Percentiles rank a stretch among this genome's conserved stretches.
Evolutionary conservation across 2,329 filamentous ascomycete genomes (phyloP).

Genomic region (Venturia oleaginea): DNA sequence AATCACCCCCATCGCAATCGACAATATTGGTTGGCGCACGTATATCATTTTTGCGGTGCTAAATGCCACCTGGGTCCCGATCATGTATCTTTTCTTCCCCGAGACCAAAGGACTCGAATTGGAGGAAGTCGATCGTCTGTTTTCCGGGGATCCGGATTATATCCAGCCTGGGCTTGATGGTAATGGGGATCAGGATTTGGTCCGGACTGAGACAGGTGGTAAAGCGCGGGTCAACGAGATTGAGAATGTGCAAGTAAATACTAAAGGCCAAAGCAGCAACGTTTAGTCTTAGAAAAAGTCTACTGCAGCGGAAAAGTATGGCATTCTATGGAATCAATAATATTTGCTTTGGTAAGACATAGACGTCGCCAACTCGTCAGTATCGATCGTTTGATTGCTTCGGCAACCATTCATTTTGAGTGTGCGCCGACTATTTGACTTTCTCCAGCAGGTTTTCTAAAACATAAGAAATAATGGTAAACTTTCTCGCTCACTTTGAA

Average conservation of each 20-base stretch:
- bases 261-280: neutral
- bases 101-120: slow-evolving; percentile 37
- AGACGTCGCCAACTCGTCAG: too few species aligned
- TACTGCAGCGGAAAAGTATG: too few species aligned
- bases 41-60: slow-evolving; percentile 27
- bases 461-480: too few species aligned
- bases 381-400: too few species aligned
- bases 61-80: slow-evolving; percentile 30
- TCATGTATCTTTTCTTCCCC: neutral
- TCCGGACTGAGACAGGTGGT: too few species aligned
- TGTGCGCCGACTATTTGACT: too few species aligned
- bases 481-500: too few species aligned
- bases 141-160: neutral
- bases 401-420: too few species aligned
- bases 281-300: neutral
- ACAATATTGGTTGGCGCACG: slow-evolving; percentile 3
- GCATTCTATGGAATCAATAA: too few species aligned
- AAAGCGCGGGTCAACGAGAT: neutral
- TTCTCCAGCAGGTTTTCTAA: too few species aligned
- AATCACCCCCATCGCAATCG: slow-evolving; percentile 9
- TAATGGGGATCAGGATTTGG: too few species aligned
- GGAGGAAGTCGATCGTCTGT: slow-evolving; percentile 41
- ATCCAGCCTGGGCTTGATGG: neutral
- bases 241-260: neutral
- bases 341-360: too few species aligned